Base-by-base conservation (phyloP, 345 rosid species). In the Rhodamnia argentea region DNA sequence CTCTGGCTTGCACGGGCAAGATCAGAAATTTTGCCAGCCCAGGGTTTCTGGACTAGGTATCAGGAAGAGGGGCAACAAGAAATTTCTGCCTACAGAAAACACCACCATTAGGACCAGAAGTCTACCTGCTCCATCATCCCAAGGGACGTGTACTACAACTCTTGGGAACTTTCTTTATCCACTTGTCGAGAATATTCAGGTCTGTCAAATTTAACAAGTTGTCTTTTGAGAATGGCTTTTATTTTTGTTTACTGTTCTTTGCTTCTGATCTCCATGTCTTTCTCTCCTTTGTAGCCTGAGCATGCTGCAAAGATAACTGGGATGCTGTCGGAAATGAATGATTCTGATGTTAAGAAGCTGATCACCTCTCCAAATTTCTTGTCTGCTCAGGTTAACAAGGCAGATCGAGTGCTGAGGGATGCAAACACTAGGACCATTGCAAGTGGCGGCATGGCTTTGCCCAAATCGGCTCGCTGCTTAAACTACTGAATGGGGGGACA, bases 231-330 rank as follows among this genome's bases (percentile, higher is more conserved):
- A 47, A 29, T 58, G 37, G 12, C 85, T 83, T 83, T 24, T 83
- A 47, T 27, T 40, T 18, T 56, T 83, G 13, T 50, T 40, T 20
- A 26, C 20, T 14, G 84, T 82, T 50, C 50, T 20, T 59, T 59
- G 37, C 84, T 83, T 83, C 50, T 57, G 59, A 56, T 83, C 22
- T 22, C 27, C 53, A 27, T 52, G 51, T 76, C 27, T 50, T 32
- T 83, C 37, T 86, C 60, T 83, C n/a, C 20, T 14, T 83, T 57
- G 85, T 87, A 90, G 91, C 89, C 88, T 59, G 89, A 84, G 52
- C 37, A 23, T 83, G 55, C 81, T 5, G 85, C 85, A 82, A 59
- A 85, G 62, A 76, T 82, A 15, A 86, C 84, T 24, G 87, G 85
- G 82, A 85, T 85, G 88, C 75, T 84, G 52, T 44, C 60, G 84